Percentiles rank a stretch among this genome's conserved stretches.
Conservation (phyloP, 2,329 filamentous ascomycete genomes). For the Trichoderma koningiopsis region DNA sequence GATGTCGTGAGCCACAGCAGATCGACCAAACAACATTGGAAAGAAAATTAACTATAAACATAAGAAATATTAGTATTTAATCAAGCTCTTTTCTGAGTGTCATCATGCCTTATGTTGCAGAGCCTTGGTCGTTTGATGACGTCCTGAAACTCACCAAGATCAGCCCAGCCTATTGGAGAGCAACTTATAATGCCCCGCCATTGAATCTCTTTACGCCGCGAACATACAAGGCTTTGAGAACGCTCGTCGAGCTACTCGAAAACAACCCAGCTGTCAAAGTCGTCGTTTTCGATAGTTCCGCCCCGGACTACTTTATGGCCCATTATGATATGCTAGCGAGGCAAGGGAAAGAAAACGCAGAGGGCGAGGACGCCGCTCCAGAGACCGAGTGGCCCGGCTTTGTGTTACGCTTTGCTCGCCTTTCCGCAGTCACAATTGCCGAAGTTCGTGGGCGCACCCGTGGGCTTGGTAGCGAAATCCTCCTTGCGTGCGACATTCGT, state of each 20-base stretch:
- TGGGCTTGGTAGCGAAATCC: constrained; percentile 2
- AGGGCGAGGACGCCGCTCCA: background rate
- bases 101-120: constrained; percentile 9
- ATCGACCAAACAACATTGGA: no score
- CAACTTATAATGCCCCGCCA: constrained; percentile 8
- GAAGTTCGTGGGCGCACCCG: background rate
- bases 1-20: background rate
- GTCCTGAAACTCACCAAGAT: constrained; percentile 12
- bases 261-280: constrained; percentile 1
- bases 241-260: background rate
- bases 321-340: background rate
- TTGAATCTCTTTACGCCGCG: constrained; percentile 10
- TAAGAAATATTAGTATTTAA: background rate
- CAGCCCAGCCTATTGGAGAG: constrained; percentile 13
- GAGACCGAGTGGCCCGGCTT: background rate
- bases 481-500: constrained; percentile 8
- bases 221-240: background rate
- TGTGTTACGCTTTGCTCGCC: constrained; percentile 3
- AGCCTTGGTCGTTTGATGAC: constrained; percentile 8
- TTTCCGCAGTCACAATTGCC: background rate
- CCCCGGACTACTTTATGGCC: background rate
- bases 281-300: constrained; percentile 5
- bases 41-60: background rate
- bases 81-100: background rate
- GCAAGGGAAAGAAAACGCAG: background rate